phyloP scores from a whole-genome alignment of 257 asterid species.

The Voacanga thouarsii region DNA sequence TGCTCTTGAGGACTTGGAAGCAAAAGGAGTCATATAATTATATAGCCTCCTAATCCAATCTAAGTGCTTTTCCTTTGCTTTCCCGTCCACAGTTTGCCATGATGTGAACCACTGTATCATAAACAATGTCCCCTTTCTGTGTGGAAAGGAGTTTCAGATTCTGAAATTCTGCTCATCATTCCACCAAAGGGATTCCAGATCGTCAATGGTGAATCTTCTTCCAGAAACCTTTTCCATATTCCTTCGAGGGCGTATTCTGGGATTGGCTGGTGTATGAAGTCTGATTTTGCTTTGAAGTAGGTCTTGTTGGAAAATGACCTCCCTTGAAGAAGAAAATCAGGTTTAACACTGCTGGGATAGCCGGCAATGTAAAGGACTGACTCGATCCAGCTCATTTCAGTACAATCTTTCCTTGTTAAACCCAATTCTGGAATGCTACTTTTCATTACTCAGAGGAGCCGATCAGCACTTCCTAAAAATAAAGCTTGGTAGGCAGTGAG shows the following conservation, averaged over 20 bases:
- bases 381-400: too few species aligned
- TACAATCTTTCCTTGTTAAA: too few species aligned
- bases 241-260: constrained; percentile 23
- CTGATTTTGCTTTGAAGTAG: constrained; percentile 32
- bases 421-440: too few species aligned
- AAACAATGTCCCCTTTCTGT: constrained; percentile 22
- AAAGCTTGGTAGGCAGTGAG: too few species aligned
- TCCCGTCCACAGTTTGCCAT: constrained; percentile 16
- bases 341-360: too few species aligned
- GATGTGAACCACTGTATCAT: constrained; percentile 21
- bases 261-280: constrained; percentile 21
- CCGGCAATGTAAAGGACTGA: too few species aligned
- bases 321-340: too few species aligned
- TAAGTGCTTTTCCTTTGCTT: constrained; percentile 1
- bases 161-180: constrained; percentile 26
- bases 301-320: constrained; percentile 4
- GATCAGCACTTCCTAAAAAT: too few species aligned
- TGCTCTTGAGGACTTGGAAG: constrained; percentile 26
- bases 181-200: constrained; percentile 31
- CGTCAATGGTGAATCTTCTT: constrained; percentile 21
- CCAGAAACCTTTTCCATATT: constrained; percentile 22
- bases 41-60: constrained; percentile 22
- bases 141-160: constrained; percentile 30
- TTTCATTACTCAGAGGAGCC: too few species aligned
- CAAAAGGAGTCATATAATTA: constrained; percentile 22